Evolutionary conservation across 176 grass and related monocot species (phyloP), one percentile per base, ranked within the genome.

Genomic region (Triticum monococcum): DNA sequence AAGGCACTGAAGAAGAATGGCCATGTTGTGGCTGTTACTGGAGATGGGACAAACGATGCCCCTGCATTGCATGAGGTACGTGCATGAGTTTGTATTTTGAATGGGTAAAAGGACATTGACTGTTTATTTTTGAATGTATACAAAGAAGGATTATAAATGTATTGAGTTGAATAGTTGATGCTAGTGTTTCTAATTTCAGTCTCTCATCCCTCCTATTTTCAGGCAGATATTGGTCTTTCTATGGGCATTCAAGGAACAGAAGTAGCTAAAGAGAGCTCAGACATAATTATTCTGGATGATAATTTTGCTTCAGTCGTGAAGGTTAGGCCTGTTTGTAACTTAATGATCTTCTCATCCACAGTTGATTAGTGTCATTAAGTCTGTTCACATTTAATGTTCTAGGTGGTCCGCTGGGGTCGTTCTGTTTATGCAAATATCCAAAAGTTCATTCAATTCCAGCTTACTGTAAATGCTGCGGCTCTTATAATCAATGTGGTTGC

Each of bases 161-260:
- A 30, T 72, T 60, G 43, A 48, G 71, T 74, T 46, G 71, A 74
- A 23, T 25, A 48, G 79, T 61, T 86, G 52, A 45, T 52, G 64
- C 60, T 61, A n/a, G 23, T 70, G 56, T 86, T 68, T 77, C 41
- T 56, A 64, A 14, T 71, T 48, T 40, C 56, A 80, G 33, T 14
- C 18, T 14, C 18, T 67, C 64, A 37, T 60, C 82, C 36, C 31
- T 79, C 76, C 75, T 40, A 31, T 76, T 89, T 92, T 91, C 87
- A 99, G 97, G 97, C 97, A 89, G 92, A 99, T 81, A 99, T 99
- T 77, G 97, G 97, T 86, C 97, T 99, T 85, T 75, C 97, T 31
- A 99, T 99, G 97, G 97, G 97, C 23, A 94, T 99, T 64, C 89
- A 96, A 85, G 97, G 97, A 78, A 99, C 97, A 82, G 97, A 99